Conservation (phyloP, 345 rosid genomes). For the Limnanthes douglasii region DNA sequence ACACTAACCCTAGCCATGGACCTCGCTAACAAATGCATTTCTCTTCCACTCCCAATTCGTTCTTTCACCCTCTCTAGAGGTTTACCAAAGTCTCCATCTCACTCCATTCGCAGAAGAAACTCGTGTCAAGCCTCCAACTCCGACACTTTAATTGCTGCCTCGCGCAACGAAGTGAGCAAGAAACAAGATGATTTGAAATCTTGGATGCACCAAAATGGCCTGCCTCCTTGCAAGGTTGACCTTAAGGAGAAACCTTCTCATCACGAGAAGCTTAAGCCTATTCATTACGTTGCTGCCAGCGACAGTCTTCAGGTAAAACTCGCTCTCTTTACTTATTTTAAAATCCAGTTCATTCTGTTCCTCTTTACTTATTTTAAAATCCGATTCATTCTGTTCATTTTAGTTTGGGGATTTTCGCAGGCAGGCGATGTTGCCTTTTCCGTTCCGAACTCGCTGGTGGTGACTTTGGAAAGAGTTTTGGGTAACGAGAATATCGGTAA, state of each 20-base stretch:
- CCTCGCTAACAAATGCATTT: slow-evolving; percentile 25
- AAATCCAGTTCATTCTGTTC: too few species aligned
- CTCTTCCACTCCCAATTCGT: slow-evolving; percentile 30
- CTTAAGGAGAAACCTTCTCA: slow-evolving; percentile 67
- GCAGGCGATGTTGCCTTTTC: slow-evolving; percentile 80
- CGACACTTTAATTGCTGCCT: slow-evolving; percentile 44
- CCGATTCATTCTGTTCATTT: too few species aligned
- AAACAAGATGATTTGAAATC: slow-evolving; percentile 52
- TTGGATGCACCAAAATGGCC: slow-evolving; percentile 88
- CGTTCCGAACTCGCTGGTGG: slow-evolving; percentile 76
- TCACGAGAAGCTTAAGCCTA: slow-evolving; percentile 48
- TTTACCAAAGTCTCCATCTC: slow-evolving; percentile 16
- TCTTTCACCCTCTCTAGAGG: slow-evolving; percentile 17
- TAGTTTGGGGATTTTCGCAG: slow-evolving; percentile 13
- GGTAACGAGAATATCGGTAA: slow-evolving; percentile 95
- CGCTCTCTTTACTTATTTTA: too few species aligned
- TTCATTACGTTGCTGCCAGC: slow-evolving; percentile 85
- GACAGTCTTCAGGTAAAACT: slow-evolving; percentile 87
- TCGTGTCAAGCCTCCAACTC: slow-evolving; percentile 33
- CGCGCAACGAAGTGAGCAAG: slow-evolving; percentile 34
- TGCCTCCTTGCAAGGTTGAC: slow-evolving; percentile 76
- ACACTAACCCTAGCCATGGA: too few species aligned
- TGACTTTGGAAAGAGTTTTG: slow-evolving; percentile 87
- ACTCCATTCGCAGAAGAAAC: slow-evolving; percentile 15
- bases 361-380: too few species aligned